Conservation (phyloP, 2,329 filamentous ascomycete species). For the Herpotrichia juniperi region DNA sequence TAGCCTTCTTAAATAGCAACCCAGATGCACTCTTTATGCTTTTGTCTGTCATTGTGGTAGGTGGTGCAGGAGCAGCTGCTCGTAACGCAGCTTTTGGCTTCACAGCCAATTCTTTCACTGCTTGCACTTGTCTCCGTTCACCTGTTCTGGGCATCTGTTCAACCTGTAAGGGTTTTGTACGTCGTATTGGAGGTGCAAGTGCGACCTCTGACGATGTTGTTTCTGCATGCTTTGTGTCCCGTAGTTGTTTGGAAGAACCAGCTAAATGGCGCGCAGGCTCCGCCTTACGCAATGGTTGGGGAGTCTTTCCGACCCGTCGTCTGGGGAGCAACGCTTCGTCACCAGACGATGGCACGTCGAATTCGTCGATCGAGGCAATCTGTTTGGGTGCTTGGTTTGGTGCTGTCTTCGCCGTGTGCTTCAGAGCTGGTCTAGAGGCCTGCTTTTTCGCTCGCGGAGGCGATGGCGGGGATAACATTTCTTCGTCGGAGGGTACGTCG, state of each 20-base stretch:
- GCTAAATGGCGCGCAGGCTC: constrained; percentile 9
- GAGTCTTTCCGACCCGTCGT: constrained; percentile 1
- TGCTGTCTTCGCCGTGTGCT: neutral
- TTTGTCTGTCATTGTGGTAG: neutral
- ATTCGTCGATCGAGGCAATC: constrained; percentile 12
- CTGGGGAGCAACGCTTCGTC: constrained; percentile 7
- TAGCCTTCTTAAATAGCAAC: constrained; percentile 11
- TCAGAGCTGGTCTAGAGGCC: constrained; percentile 14
- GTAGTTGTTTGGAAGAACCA: constrained; percentile 1
- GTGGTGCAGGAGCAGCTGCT: constrained; percentile 17
- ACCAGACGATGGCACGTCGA: constrained; percentile 15
- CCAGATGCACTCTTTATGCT: constrained; percentile 8
- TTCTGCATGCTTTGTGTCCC: neutral
- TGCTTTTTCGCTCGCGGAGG: constrained; percentile 20
- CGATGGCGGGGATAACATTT: constrained; percentile 16
- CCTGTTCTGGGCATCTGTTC: constrained; percentile 1
- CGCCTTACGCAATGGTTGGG: constrained; percentile 16
- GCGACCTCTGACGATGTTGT: neutral
- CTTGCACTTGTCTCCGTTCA: constrained; percentile 1
- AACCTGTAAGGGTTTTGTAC: constrained; percentile 10
- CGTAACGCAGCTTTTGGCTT: constrained; percentile 20
- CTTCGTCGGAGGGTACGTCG: constrained; percentile 51
- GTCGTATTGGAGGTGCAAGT: neutral
- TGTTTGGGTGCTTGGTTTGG: constrained; percentile 13
- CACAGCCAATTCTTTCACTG: constrained; percentile 9